Conservation (phyloP, 1,284 basidiomycete species). For the Porogramme epimiltina region DNA sequence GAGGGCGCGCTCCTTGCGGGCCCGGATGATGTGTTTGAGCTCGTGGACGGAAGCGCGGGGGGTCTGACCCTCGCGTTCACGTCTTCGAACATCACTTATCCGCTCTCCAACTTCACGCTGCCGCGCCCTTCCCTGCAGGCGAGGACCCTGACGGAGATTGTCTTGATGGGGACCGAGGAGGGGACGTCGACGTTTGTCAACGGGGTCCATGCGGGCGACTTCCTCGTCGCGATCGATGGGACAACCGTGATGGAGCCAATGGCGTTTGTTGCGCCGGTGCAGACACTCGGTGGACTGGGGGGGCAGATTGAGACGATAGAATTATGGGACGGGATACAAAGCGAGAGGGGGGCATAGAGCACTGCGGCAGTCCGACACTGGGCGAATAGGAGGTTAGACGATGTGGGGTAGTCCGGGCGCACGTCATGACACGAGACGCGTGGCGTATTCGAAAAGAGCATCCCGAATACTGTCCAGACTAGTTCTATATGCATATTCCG, state of each 20-base stretch:
- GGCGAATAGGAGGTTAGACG: background rate
- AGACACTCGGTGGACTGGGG: constrained; percentile 12
- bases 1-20: constrained; percentile 24
- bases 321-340: constrained; percentile 25
- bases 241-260: constrained; percentile 23
- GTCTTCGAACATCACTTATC: constrained; percentile 27
- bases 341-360: background rate
- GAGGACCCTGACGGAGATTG: constrained; percentile 15
- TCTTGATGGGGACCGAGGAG: constrained; percentile 25
- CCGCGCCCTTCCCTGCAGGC: background rate
- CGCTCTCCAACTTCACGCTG: constrained; percentile 25
- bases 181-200: constrained; percentile 26
- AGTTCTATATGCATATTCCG: background rate
- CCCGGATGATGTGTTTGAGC: constrained; percentile 27
- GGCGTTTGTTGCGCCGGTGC: constrained; percentile 29
- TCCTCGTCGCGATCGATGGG: constrained; percentile 23
- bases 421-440: constrained; percentile 4
- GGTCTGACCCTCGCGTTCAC: constrained; percentile 27
- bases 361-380: background rate
- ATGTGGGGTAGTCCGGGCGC: background rate
- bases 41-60: constrained; percentile 7
- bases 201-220: constrained; percentile 25
- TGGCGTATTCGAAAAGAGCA: constrained; percentile 12
- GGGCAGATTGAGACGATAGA: constrained; percentile 8
- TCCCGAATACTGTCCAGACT: constrained; percentile 10